phyloP scores from a whole-genome alignment of 2,329 filamentous ascomycete species.

The Calonectria pseudoreteaudii region DNA sequence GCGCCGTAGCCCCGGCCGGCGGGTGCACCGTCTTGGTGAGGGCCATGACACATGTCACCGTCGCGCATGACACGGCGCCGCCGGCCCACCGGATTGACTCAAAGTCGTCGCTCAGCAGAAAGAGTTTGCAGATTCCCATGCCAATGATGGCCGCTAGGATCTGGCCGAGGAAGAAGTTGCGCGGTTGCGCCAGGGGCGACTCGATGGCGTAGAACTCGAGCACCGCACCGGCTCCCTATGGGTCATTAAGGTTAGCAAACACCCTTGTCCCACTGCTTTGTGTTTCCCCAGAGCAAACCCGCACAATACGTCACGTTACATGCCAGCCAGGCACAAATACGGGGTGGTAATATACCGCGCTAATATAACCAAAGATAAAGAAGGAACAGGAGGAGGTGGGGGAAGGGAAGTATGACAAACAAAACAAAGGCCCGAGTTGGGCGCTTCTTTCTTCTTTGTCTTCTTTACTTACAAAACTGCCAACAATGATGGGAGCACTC shows the following conservation, averaged over 20 bases:
- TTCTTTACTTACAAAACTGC: slow-evolving; percentile 71
- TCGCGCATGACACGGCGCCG: slow-evolving; percentile 73
- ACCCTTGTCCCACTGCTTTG: not conserved
- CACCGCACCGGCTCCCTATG: slow-evolving; percentile 79
- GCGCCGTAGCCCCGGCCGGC: slow-evolving; percentile 79
- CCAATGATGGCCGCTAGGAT: slow-evolving; percentile 71
- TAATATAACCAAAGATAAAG: not conserved
- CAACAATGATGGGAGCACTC: slow-evolving; percentile 72
- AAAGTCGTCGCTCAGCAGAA: slow-evolving; percentile 61
- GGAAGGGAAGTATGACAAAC: not conserved
- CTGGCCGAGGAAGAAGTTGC: slow-evolving; percentile 77
- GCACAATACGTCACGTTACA: slow-evolving; percentile 2
- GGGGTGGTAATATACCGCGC: not conserved
- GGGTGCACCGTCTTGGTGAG: slow-evolving; percentile 80
- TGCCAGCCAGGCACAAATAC: not conserved
- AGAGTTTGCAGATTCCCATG: slow-evolving; percentile 73
- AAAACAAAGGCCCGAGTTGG: not conserved
- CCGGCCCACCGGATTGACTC: slow-evolving; percentile 71
- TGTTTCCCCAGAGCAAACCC: not conserved
- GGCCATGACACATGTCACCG: slow-evolving; percentile 73
- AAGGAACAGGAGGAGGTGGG: not conserved
- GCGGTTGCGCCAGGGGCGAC: slow-evolving; percentile 78
- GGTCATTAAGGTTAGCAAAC: not conserved
- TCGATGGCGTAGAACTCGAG: slow-evolving; percentile 79
- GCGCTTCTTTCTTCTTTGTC: not conserved